A percentile compares a stretch with the other conserved stretches of the same genome.
These are phyloP conservation scores for Scutellaria barbata DNA, from an alignment of 257 asterid species.

Conservation along the genomic window DNA sequence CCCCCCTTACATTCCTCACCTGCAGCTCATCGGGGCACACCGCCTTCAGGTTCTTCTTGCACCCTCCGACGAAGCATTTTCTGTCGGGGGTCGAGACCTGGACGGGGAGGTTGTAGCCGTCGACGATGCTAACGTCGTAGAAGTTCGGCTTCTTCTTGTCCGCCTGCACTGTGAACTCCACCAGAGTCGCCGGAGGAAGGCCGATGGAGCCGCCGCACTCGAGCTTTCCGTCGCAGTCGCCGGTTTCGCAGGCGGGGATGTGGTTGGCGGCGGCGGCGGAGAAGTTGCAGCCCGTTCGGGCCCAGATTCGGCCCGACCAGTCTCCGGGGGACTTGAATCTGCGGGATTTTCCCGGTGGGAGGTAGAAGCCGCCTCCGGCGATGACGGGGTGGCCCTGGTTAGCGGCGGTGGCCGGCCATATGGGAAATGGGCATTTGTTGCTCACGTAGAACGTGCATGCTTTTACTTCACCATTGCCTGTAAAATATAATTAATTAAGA, in stretches of 20 bases:
- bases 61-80: slow-evolving; percentile 60
- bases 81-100: slow-evolving; percentile 37
- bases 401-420: slow-evolving; percentile 91
- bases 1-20: slow-evolving; percentile 48
- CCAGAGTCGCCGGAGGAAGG: slow-evolving; percentile 76
- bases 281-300: slow-evolving; percentile 79
- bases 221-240: slow-evolving; percentile 71
- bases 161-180: slow-evolving; percentile 55
- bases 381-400: slow-evolving; percentile 67
- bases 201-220: slow-evolving; percentile 72
- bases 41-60: slow-evolving; percentile 49
- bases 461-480: slow-evolving; percentile 45
- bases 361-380: slow-evolving; percentile 77
- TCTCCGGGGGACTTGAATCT: slow-evolving; percentile 52
- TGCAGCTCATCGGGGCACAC: slow-evolving; percentile 62
- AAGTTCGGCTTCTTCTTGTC: slow-evolving; percentile 58
- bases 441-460: slow-evolving; percentile 64
- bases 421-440: slow-evolving; percentile 79
- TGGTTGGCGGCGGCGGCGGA: slow-evolving; percentile 32
- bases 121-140: slow-evolving; percentile 81
- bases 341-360: slow-evolving; percentile 47
- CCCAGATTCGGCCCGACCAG: slow-evolving; percentile 92
- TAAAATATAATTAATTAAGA: neutral
- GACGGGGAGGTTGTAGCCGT: slow-evolving; percentile 84
- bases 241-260: slow-evolving; percentile 69